Base-by-base conservation (phyloP, 345 rosid species). In the Citrus mangshanensis region DNA sequence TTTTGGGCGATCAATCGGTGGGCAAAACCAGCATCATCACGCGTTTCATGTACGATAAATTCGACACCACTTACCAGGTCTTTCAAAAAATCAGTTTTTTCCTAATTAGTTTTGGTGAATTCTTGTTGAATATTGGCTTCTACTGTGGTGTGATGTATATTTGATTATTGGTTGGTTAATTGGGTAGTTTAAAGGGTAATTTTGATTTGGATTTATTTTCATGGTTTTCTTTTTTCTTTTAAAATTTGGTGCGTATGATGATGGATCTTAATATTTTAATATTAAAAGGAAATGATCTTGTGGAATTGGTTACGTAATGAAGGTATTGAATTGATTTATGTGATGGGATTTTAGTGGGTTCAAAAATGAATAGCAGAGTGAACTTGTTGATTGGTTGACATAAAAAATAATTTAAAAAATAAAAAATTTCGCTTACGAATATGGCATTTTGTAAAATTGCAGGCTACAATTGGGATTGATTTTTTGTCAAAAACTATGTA, bases 401-500 rank as follows among this genome's bases (percentile, higher is more conserved):
- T 16, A 16, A 51, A 54, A 54, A 4, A 16, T 14, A 51, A 51
- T 16, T 18, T 4, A 1, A 18, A 16, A 51, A 51, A 16, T 1
- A 51, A 16, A 49, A 51, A 12, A 5, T 22, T 7, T 18, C 19
- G 14, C 28, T 74, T 32, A 35, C 2, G 4, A 49, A 75, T 28
- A 59, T 6, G 58, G 9, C 16, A 16, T 9, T 46, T 46, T 55
- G 13, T 76, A 27, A 69, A 69, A 38, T 65, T 86, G 80, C 90
- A 93, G 98, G 98, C 98, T 28, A 95, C 97, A 0, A 93, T 95
- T 46, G 98, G 97, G 40, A 95, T 95, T 73, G 98, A 95, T 83
- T 95, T 95, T 75, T 82, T 93, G 86, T 95, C 97, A 5, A 95
- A 95, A 79, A 95, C 98, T 49, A 95, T 95, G 97, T 93, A 93